A percentile compares a stretch with the other conserved stretches of the same genome.
Evolutionary conservation across 805 yeast genomes (phyloP).

Genomic region (Pichia manshurica): DNA sequence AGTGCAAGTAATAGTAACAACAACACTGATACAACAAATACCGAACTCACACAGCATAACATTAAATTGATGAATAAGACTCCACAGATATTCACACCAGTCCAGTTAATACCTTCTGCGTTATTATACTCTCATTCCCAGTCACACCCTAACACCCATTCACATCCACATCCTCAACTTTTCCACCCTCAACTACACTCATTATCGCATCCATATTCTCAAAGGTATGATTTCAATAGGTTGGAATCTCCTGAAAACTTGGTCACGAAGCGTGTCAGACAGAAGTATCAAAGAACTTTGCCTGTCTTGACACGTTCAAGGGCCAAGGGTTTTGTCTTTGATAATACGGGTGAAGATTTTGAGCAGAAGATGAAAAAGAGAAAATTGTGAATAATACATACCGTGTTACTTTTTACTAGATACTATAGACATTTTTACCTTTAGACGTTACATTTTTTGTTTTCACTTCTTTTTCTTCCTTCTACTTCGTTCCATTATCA

Average conservation of each 20-base stretch:
- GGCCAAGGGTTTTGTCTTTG: slow-evolving; percentile 8
- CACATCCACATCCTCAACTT: slow-evolving; percentile 7
- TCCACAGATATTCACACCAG: slow-evolving; percentile 20
- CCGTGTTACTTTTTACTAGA: background rate
- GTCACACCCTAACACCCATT: background rate
- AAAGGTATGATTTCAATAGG: slow-evolving; percentile 7
- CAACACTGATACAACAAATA: slow-evolving; percentile 3
- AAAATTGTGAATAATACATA: background rate
- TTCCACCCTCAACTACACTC: background rate
- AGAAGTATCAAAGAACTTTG: slow-evolving; percentile 12
- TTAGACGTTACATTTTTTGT: background rate
- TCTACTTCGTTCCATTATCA: background rate
- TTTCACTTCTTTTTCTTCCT: background rate
- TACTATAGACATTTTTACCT: background rate
- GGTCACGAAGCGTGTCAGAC: slow-evolving; percentile 6
- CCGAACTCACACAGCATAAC: slow-evolving; percentile 1
- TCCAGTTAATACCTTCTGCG: slow-evolving; percentile 10
- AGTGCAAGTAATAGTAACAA: background rate
- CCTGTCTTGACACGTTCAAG: slow-evolving; percentile 17
- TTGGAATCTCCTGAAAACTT: slow-evolving; percentile 7
- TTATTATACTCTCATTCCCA: background rate
- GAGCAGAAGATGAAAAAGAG: slow-evolving; percentile 5
- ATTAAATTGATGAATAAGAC: slow-evolving; percentile 7
- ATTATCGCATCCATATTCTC: slow-evolving; percentile 3
- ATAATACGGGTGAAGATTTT: background rate